Evolutionary conservation across 768 basidiomycete genomes (phyloP).

Genomic region (Candolleomyces efflorescens): DNA sequence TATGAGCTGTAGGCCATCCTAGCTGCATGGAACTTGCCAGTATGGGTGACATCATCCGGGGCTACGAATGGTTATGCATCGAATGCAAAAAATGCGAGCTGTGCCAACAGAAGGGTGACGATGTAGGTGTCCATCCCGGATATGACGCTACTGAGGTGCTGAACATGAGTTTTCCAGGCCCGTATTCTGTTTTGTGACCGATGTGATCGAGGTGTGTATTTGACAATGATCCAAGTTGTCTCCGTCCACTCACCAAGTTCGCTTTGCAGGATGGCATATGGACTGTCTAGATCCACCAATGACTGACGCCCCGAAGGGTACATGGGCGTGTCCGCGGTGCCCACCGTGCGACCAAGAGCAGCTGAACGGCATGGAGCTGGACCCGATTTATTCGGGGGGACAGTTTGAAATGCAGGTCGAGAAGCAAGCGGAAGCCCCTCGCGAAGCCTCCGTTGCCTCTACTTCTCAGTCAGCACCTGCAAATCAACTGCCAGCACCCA

Average conservation of each 20-base stretch:
- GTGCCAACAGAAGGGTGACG: conserved; percentile 81
- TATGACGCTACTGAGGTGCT: conserved; percentile 7
- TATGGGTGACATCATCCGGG: conserved; percentile 56
- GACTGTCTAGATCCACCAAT: conserved; percentile 75
- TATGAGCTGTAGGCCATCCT: conserved; percentile 62
- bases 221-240: neutral
- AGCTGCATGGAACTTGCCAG: conserved; percentile 68
- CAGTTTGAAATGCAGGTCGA: conserved; percentile 12
- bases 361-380: conserved; percentile 4
- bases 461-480: conserved; percentile 25
- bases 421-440: conserved; percentile 9
- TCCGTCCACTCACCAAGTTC: conserved; percentile 5
- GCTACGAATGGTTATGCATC: conserved; percentile 83
- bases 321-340: conserved; percentile 74
- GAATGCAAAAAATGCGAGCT: conserved; percentile 93
- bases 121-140: conserved; percentile 51
- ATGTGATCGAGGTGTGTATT: conserved; percentile 77
- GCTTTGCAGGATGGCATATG: conserved; percentile 71
- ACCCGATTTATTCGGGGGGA: conserved; percentile 6
- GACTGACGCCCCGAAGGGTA: conserved; percentile 64
- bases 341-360: conserved; percentile 24
- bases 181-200: conserved; percentile 88
- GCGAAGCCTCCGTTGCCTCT: conserved; percentile 24
- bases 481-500: neutral
- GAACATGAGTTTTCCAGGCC: conserved; percentile 39